Base-by-base conservation (phyloP, 345 rosid genomes). In the Sonneratia alba region DNA sequence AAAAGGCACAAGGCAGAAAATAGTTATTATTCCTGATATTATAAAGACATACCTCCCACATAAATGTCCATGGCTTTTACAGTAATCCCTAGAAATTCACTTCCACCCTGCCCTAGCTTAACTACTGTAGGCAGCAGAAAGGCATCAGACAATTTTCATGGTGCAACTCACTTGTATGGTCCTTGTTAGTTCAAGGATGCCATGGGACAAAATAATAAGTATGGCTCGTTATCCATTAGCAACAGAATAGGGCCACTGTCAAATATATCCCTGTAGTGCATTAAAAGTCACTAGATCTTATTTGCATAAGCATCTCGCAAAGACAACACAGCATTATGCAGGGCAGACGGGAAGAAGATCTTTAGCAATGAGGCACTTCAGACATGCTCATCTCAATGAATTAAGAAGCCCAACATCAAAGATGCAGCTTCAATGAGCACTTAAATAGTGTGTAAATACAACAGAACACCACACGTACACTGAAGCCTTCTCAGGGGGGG, bases 401-500 rank as follows among this genome's bases (percentile, higher is more conserved):
- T 5, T 5, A 55, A 55, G 22, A 55, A 18, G 24, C 27, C 5
- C 61, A 55, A 5, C 61, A 61, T 61, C 65, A 61, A 61, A 9
- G 36, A 61, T n/a, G 65, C 34, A 22, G 4, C 65, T 61, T 61
- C 34, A 11, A 61, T 11, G 36, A 61, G 34, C 13, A 8, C 15
- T 19, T n/a, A 32, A 61, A 22, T 24, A 8, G 16, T n/a, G 24
- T 27, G 24, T 36, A 36, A 70, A 55, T 13, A 22, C n/a, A 12
- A 34, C 2, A 3, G 34, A 18, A 56, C 68, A 10, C 68, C 47
- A 61, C 21, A 69, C 85, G 68, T 91, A 93, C 98, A 87, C 82
- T 38, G 93, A 84, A 79, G 91, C 90, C 80, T 91, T 94, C 81
- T 90, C 97, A 1, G 91, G 82, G 6, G 97, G 98, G 32, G 89